A percentile compares a stretch with the other conserved stretches of the same genome.
Conservation (phyloP, 129 eudicot genomes). For the Glebionis coronaria region DNA sequence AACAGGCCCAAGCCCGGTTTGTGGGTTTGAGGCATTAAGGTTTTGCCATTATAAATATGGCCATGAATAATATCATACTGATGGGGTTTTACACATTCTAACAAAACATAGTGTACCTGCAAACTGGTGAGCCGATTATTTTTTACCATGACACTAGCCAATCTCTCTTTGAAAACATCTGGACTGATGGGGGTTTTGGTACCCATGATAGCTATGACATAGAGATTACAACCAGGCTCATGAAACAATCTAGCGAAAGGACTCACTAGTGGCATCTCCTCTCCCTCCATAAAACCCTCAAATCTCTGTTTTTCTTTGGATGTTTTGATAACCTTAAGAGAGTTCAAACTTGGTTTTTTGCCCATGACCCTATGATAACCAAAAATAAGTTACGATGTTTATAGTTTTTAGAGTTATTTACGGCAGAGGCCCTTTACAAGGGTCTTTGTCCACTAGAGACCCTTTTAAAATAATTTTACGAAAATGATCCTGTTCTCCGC, state of each 20-base stretch:
- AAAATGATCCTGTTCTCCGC: too few relatives aligned
- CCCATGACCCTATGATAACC: too few relatives aligned
- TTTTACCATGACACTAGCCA: neutral
- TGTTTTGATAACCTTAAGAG: neutral
- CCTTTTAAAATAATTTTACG: too few relatives aligned
- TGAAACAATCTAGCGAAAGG: constrained; percentile 12
- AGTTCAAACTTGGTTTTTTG: neutral
- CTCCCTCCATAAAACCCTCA: neutral
- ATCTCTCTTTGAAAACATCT: constrained; percentile 6
- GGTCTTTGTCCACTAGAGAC: too few relatives aligned
- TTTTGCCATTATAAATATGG: too few relatives aligned
- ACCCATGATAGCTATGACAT: constrained; percentile 14
- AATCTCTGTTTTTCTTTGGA: neutral
- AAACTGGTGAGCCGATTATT: constrained; percentile 21
- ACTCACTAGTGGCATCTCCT: constrained; percentile 10
- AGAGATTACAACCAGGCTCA: constrained; percentile 26
- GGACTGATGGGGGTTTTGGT: constrained; percentile 6
- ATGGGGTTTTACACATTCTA: too few relatives aligned
- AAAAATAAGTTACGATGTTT: too few relatives aligned
- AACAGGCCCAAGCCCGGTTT: too few relatives aligned
- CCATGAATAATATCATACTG: too few relatives aligned
- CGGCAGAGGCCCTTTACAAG: too few relatives aligned
- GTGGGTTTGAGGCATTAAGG: too few relatives aligned
- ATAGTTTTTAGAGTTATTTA: too few relatives aligned
- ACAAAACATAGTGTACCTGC: constrained; percentile 23